Percentiles rank a stretch among this genome's conserved stretches.
Evolutionary conservation across 805 yeast genomes (phyloP).

Genomic region (Zygosaccharomyces kombuchaensis): DNA sequence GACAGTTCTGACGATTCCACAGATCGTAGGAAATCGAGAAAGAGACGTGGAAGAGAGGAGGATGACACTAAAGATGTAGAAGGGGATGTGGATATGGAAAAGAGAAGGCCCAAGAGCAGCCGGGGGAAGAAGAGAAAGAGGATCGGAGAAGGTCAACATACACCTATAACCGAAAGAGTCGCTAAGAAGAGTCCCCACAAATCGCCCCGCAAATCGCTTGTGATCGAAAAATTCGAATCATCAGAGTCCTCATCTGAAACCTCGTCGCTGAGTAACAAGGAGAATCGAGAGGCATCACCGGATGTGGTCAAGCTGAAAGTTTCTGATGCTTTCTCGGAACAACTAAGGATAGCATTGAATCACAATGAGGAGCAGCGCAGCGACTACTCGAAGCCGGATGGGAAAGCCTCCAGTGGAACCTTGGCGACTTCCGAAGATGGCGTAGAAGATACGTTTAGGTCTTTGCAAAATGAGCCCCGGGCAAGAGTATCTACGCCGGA

Average conservation of each 20-base stretch:
- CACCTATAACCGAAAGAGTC: conserved; percentile 27
- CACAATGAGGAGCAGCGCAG: conserved; percentile 2
- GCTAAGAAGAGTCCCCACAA: conserved; percentile 24
- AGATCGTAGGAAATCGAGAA: conserved; percentile 1
- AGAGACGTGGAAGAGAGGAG: conserved; percentile 10
- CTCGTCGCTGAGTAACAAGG: conserved; percentile 12
- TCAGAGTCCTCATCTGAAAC: conserved; percentile 20
- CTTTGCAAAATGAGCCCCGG: neutral
- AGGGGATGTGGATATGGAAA: conserved; percentile 7
- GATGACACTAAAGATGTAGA: conserved; percentile 10
- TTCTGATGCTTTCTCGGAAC: conserved; percentile 37
- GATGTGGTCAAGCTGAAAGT: conserved; percentile 34
- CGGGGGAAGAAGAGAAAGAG: conserved; percentile 13
- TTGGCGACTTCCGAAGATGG: neutral
- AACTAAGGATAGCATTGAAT: conserved; percentile 26
- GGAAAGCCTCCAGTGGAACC: neutral
- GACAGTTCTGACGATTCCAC: conserved; percentile 1
- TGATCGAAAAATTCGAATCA: conserved; percentile 24
- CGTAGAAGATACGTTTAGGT: neutral
- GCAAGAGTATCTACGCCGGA: conserved; percentile 16
- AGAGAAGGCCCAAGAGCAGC: neutral
- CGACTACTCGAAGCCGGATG: neutral
- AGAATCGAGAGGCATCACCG: conserved; percentile 31
- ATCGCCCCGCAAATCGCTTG: conserved; percentile 21
- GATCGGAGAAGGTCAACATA: conserved; percentile 12